phyloP scores from a whole-genome alignment of 768 basidiomycete species.

The Nidula microcarpa region DNA sequence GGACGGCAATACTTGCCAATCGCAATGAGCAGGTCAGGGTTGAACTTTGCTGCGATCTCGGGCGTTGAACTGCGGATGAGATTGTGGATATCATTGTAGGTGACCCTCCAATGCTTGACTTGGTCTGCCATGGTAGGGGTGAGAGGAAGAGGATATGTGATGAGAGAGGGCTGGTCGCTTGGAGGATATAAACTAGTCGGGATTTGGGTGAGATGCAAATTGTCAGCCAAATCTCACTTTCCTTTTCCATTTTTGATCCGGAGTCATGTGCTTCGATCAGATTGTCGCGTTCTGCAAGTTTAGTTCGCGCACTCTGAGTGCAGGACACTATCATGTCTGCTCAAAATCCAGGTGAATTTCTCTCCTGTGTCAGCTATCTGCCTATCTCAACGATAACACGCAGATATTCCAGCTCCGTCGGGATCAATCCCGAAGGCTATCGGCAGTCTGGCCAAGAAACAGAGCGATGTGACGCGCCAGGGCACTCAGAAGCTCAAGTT shows the following conservation, averaged over 20 bases:
- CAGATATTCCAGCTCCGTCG: slow-evolving; percentile 23
- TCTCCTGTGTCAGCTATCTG: not conserved
- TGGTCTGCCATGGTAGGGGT: slow-evolving; percentile 27
- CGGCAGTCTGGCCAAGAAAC: slow-evolving; percentile 70
- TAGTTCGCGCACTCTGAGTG: not conserved
- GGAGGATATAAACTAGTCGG: not conserved
- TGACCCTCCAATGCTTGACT: slow-evolving; percentile 64
- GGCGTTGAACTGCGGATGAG: slow-evolving; percentile 67
- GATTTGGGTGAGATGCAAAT: no score
- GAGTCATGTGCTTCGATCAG: not conserved
- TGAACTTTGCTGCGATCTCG: slow-evolving; percentile 73
- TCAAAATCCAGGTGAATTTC: not conserved
- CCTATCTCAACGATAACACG: not conserved
- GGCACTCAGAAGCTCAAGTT: slow-evolving; percentile 80
- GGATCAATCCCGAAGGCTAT: slow-evolving; percentile 59
- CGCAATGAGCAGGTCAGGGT: slow-evolving; percentile 83
- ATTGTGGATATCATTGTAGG: slow-evolving; percentile 93
- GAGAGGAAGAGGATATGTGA: not conserved
- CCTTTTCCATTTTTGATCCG: slow-evolving; percentile 1
- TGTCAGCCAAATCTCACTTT: not conserved
- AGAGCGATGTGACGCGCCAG: slow-evolving; percentile 67
- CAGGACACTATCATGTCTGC: not conserved
- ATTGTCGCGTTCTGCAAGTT: not conserved
- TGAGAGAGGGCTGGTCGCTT: not conserved
- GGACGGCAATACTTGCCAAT: slow-evolving; percentile 44